These are phyloP conservation scores for Nakazawaea ernobii DNA, from an alignment of 805 yeast genomes.

Conservation along the genomic window DNA sequence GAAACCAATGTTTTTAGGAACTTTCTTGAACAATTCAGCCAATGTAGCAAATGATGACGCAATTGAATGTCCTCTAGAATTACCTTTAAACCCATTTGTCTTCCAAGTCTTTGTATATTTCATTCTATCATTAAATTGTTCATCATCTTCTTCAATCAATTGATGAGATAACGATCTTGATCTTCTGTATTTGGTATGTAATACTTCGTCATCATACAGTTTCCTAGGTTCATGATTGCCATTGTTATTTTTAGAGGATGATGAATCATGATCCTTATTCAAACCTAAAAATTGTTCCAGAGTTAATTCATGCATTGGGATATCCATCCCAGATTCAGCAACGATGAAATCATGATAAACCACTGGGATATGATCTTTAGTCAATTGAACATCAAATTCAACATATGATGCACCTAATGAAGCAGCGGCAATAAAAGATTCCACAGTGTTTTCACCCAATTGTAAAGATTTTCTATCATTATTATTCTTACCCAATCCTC, in stretches of 20 bases:
- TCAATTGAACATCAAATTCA: constrained; percentile 93
- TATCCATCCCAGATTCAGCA: constrained; percentile 92
- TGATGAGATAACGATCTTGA: constrained; percentile 34
- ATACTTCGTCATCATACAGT: constrained; percentile 24
- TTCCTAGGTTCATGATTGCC: constrained; percentile 13
- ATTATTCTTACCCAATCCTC: constrained; percentile 89
- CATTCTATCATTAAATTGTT: constrained; percentile 57
- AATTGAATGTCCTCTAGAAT: constrained; percentile 79
- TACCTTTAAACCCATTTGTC: constrained; percentile 85
- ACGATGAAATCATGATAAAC: constrained; percentile 92
- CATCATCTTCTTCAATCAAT: constrained; percentile 27
- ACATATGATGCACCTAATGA: constrained; percentile 94
- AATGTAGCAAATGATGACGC: constrained; percentile 90
- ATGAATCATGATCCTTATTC: constrained; percentile 20
- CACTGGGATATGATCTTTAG: constrained; percentile 88
- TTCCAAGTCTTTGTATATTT: constrained; percentile 86
- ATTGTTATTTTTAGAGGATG: neutral
- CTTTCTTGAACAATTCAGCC: constrained; percentile 72
- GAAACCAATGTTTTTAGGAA: constrained; percentile 84
- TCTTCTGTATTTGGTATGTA: constrained; percentile 20
- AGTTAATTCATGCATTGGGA: constrained; percentile 92
- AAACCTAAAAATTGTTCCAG: constrained; percentile 77
- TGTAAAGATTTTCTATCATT: constrained; percentile 72
- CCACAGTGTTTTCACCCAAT: constrained; percentile 92
- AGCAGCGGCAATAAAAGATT: constrained; percentile 93